Base-by-base conservation (phyloP, 2,329 filamentous ascomycete species). In the Aspergillus pseudoglaucus region DNA sequence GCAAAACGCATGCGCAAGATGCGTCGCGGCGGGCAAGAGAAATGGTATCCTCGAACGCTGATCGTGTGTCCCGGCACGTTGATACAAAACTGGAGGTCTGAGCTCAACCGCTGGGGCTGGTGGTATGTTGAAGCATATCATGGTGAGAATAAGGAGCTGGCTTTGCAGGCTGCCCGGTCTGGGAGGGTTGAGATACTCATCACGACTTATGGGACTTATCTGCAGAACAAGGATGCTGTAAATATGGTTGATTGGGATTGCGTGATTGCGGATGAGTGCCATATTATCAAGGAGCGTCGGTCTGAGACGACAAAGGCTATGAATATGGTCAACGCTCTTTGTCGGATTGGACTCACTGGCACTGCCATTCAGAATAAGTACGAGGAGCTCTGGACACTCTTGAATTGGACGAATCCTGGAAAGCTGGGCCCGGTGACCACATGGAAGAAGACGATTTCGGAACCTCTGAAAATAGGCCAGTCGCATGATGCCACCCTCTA, bases 311-410 rank as follows among this genome's bases (percentile, higher is more conserved):
- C 91, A 0, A 82, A 87, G 60, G 84, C 90, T 0, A 91, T 98
- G 85, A 87, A 89, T 58, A 82, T 90, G 52, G 76, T 97, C 57
- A 98, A 98, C 58, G 83, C 90, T 0, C 78, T 97, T 2, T 97
- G 93, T 62, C 82, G 93, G 30, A 90, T 98, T 51, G 93, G 93
- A 0, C 75, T 98, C 7, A 97, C 90, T 0, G 93, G 93, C 2
- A 98, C 93, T 0, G 91, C 91, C 0, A 96, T 98, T 40, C 93
- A 98, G 64, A 98, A 98, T 67, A 93, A 88, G 56, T 98, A 98
- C 64, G 89, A 96, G 63, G 93, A 98, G 66, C 77, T 98, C 1
- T 98, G 91, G 91, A 94, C 90, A 0, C 75, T 98, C 0, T 75
- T 98, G 2, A 95, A 98, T 64, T 98, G 93, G 93, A 90, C 90